These are phyloP conservation scores for Nakazawaea holstii DNA, from an alignment of 805 yeast genomes.

Conservation along the genomic window DNA sequence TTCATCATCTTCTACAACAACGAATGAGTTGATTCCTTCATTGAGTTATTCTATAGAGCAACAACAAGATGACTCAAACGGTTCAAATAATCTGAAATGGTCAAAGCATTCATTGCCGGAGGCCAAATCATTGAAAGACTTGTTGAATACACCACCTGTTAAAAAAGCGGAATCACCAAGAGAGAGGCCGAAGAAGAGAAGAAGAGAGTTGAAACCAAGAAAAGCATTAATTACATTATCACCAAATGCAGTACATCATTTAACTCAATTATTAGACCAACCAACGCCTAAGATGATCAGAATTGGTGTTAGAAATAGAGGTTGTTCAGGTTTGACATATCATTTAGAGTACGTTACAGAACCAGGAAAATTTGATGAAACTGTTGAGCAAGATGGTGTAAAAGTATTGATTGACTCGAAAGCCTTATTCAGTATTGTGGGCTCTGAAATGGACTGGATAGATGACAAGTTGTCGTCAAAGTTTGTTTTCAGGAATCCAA, in stretches of 20 bases:
- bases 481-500: constrained; percentile 92
- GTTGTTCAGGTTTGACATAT: constrained; percentile 94
- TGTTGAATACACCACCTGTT: background rate
- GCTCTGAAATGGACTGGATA: constrained; percentile 97
- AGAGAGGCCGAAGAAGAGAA: constrained; percentile 19
- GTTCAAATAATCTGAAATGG: constrained; percentile 8
- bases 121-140: constrained; percentile 11
- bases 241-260: constrained; percentile 69
- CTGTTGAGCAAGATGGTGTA: constrained; percentile 89
- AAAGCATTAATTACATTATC: constrained; percentile 85
- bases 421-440: constrained; percentile 92
- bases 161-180: background rate
- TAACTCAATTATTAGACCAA: constrained; percentile 58
- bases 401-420: constrained; percentile 91
- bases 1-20: constrained; percentile 6
- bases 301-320: constrained; percentile 92
- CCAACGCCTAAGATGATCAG: constrained; percentile 89
- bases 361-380: constrained; percentile 95
- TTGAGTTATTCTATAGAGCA: constrained; percentile 5
- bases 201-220: constrained; percentile 77
- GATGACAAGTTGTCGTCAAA: constrained; percentile 87
- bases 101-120: constrained; percentile 14
- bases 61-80: background rate
- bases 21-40: constrained; percentile 1
- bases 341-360: constrained; percentile 82